Evolutionary conservation across 2,329 filamentous ascomycete species (phyloP), one percentile per base, ranked within the genome.

Genomic region (Pyrenophora tritici-repentis): DNA sequence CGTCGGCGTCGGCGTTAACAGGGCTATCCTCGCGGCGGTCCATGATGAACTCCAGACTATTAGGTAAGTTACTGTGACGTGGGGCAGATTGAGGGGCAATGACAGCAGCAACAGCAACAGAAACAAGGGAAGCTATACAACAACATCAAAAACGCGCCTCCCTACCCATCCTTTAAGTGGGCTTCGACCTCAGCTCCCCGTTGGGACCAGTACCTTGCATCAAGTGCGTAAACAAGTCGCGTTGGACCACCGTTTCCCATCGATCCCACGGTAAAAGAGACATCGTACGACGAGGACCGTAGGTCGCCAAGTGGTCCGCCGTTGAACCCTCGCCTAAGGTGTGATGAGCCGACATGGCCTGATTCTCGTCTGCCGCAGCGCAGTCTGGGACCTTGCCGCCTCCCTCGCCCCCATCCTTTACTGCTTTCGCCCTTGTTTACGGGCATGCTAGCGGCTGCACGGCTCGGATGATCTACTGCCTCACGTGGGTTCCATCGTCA

Each of bases 321-420:
- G 26, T 29, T 12, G 26, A 36, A 42, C 39, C 48, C 33, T 52
- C 33, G 49, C 44, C 34, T 43, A 52, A 35, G 44, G 37, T 18
- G 32, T 20, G 22, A 52, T 47, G 44, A 37, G 44, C 49, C 38
- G 49, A 52, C 33, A 52, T 52, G 49, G 49, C 49, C 49, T 52
- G 49, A 52, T 52, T 48, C 18, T 29, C 31, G 18, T 14, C 39
- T 48, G 32, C 41, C 13, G 20, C 39, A 33, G 20, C 18, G 24
- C 39, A 32, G 10, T 42, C 39, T 34, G 38, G 26, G 37, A 18
- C 32, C 12, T 8, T 36, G 18, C 18, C 18, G 18, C 18, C 18
- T 5, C 18, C 18, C 18, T 20, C 18, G 18, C 18, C 18, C 18
- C 18, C 18, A 20, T 3, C 18, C 18, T 29, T 51, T 14, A 35